phyloP scores from a whole-genome alignment of 192 early-diverging fungal genomes.

The Backusella circina region DNA sequence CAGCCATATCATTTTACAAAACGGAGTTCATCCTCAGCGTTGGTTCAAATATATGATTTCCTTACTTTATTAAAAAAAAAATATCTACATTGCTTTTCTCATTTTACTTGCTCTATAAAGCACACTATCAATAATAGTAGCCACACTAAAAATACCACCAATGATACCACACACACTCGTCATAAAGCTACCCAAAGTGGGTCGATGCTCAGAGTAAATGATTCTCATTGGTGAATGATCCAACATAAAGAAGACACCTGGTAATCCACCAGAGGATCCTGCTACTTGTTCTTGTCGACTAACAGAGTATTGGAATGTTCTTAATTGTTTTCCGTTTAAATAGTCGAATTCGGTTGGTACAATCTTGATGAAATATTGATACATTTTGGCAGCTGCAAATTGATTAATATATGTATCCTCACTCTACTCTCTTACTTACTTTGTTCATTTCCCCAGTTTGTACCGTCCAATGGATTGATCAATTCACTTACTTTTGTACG shows the following conservation, averaged over 20 bases:
- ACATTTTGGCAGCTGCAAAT: conserved; percentile 54
- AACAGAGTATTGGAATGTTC: conserved; percentile 92
- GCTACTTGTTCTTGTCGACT: conserved; percentile 82
- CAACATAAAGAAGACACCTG: conserved; percentile 79
- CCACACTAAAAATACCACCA: conserved; percentile 91
- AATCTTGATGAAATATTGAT: conserved; percentile 92
- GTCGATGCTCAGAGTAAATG: conserved; percentile 72
- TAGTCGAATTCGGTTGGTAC: conserved; percentile 83
- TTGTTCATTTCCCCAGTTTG: conserved; percentile 43
- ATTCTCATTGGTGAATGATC: conserved; percentile 97
- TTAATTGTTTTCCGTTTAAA: conserved; percentile 59
- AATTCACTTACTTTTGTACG: background rate
- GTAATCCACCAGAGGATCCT: conserved; percentile 5
- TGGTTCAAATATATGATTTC: too few species aligned
- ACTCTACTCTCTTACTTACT: conserved; percentile 22
- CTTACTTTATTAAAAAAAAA: background rate
- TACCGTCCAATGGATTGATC: conserved; percentile 66
- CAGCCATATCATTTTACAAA: background rate
- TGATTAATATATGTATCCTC: too few species aligned
- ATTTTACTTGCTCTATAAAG: conserved; percentile 67
- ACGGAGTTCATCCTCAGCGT: too few species aligned
- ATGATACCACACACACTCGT: conserved; percentile 90
- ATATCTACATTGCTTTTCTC: background rate
- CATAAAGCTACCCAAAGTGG: conserved; percentile 80
- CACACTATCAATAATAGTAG: conserved; percentile 78